Evolutionary conservation across 371 early-diverging fungal species (phyloP), one percentile per base, ranked within the genome.

Genomic region (Mucor plumbeus): DNA sequence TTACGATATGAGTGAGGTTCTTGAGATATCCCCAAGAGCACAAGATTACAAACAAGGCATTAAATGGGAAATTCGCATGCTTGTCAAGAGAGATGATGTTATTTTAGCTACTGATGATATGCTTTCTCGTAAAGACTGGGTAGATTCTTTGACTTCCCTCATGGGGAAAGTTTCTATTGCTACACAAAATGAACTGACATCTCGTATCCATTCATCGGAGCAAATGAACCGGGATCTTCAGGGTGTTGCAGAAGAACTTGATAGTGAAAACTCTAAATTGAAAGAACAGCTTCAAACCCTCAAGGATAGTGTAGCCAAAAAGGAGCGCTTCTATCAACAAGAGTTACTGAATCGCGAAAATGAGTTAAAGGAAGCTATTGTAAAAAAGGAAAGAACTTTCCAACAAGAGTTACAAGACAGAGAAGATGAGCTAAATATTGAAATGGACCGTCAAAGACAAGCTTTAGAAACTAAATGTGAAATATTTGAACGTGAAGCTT

Each of bases 111-210:
- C 80, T 9, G 84, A 84, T n/a, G 84, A 81, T 48, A 64, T 75
- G 41, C 61, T 72, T 9, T 55, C 72, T 9, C 74, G 84, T 5
- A 81, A 81, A 55, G 82, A 75, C 31, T 84, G 84, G 84, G 70
- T 84, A 2, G 76, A 76, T 34, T 77, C 84, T 1, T 50, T 84
- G 15, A 78, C 84, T 4, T 77, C 84, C 1, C 81, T 84, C 44
- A 79, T 81, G 84, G 84, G 84, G 31, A 84, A 84, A 43, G 80
- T 84, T 1, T 81, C 84, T 0, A 72, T 81, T 15, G 84, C 82
- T 14, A 78, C 73, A 6, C 84, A 84, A 65, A 81, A 70, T 34
- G 80, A 81, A 15, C 72, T 84, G 10, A 77, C 80, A 14, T 71
- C 78, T 9, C 77, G 80, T 43, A 76, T 75, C 1, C 69, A 72